Base-by-base conservation (phyloP, 331 rosid species). In the Pyrus hybrid region DNA sequence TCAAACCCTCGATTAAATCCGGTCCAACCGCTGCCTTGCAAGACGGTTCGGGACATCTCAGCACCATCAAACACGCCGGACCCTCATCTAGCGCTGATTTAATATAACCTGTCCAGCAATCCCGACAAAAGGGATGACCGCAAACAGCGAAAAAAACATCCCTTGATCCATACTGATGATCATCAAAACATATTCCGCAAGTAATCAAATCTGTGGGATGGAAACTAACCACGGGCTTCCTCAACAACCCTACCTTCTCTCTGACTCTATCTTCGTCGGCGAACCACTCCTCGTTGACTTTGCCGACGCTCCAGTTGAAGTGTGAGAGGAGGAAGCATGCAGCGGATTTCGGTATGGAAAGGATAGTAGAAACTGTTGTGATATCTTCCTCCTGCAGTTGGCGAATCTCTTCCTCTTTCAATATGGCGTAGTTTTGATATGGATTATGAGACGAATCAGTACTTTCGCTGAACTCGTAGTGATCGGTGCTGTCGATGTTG, bases 281-380 rank as follows among this genome's bases (percentile, higher is more conserved):
- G 88, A 92, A 92, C 97, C 97, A 92, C 72, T 87, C 96, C 65
- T 92, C 97, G 47, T 85, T 90, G 73, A 92, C 89, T 83, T 83
- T 86, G 57, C 88, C 84, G 53, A 87, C 91, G 12, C 83, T 88
- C 96, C 97, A 71, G 22, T 37, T 21, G 11, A 30, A 71, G 22
- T 33, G 76, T 12, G 53, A 8, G 6, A 71, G 53, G 12, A 71
- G 53, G 53, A 56, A 32, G 32, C 53, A 71, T 13, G 76, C 76
- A 32, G 32, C 66, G 11, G 76, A 56, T 21, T 35, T 56, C 14
- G 67, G 37, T n/a, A 71, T 13, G 32, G 76, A 71, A 6, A 71
- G 51, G 22, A 71, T 3, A 8, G 13, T 35, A 1, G 67, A 32
- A 18, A 57, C 76, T 32, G 14, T 35, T 8, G 32, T 18, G 35